Percentiles rank a stretch among this genome's conserved stretches.
phyloP scores from a whole-genome alignment of 2,329 filamentous ascomycete species.

The Penicillium digitatum region DNA sequence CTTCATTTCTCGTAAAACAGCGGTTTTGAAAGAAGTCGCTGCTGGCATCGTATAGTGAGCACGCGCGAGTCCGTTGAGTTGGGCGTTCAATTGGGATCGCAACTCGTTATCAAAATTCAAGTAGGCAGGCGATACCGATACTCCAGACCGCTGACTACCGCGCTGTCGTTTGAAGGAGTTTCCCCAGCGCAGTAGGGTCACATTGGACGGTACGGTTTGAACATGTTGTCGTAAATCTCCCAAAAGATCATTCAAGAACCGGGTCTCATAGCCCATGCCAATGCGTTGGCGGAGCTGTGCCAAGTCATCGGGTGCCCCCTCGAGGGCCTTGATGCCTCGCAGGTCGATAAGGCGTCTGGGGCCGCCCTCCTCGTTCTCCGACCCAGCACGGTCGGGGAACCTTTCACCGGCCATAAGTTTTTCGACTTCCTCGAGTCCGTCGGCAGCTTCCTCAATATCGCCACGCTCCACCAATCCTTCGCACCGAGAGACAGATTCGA shows the following conservation, averaged over 20 bases:
- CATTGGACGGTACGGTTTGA: slow-evolving; percentile 63
- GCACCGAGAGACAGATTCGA: slow-evolving; percentile 69
- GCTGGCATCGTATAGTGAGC: slow-evolving; percentile 76
- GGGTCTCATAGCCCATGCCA: slow-evolving; percentile 78
- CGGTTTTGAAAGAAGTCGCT: slow-evolving; percentile 77
- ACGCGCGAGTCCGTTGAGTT: slow-evolving; percentile 73
- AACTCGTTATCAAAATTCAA: slow-evolving; percentile 68
- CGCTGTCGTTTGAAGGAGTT: slow-evolving; percentile 69
- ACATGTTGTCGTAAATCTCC: slow-evolving; percentile 77
- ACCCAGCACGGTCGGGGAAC: slow-evolving; percentile 28
- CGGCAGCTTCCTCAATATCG: slow-evolving; percentile 75
- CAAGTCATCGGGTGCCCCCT: slow-evolving; percentile 74
- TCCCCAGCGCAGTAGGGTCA: slow-evolving; percentile 82
- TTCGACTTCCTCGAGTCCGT: slow-evolving; percentile 73
- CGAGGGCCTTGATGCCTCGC: slow-evolving; percentile 70
- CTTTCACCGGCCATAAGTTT: slow-evolving; percentile 72
- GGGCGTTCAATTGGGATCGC: slow-evolving; percentile 64
- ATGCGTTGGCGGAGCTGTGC: slow-evolving; percentile 72
- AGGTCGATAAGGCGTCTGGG: slow-evolving; percentile 59
- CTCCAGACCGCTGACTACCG: slow-evolving; percentile 62
- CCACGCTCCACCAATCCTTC: slow-evolving; percentile 78
- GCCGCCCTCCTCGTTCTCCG: slow-evolving; percentile 25
- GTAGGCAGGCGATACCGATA: slow-evolving; percentile 73
- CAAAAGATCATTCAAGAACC: slow-evolving; percentile 73
- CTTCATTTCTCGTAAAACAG: slow-evolving; percentile 80